A percentile compares a stretch with the other conserved stretches of the same genome.
Conservation (phyloP, 768 basidiomycete genomes). For the Paxillus rubicundulus region DNA sequence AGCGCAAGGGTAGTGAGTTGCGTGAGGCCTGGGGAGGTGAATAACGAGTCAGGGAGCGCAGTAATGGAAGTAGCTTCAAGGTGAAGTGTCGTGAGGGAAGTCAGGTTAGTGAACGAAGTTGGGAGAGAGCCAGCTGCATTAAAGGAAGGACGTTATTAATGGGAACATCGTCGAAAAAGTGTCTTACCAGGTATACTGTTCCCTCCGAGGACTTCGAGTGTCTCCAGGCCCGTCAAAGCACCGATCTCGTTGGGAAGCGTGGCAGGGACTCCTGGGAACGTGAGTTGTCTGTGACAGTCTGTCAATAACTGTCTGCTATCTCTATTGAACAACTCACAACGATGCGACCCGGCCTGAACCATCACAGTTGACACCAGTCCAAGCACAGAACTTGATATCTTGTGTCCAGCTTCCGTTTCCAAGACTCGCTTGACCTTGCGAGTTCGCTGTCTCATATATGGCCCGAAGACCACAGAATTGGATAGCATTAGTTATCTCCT, state of each 20-base stretch:
- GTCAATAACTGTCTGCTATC: background rate
- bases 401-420: conserved; percentile 45
- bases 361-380: conserved; percentile 47
- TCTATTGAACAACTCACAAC: conserved; percentile 33
- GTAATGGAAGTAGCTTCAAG: conserved; percentile 41
- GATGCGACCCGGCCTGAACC: conserved; percentile 38
- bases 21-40: conserved; percentile 32
- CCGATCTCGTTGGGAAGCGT: conserved; percentile 42
- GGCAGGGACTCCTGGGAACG: conserved; percentile 47
- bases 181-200: conserved; percentile 40
- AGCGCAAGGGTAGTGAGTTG: conserved; percentile 37
- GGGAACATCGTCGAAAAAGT: background rate
- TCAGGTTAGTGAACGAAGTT: conserved; percentile 35
- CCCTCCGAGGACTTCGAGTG: conserved; percentile 41
- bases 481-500: conserved; percentile 34
- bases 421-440: conserved; percentile 38
- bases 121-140: conserved; percentile 42
- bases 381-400: conserved; percentile 44
- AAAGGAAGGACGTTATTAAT: background rate
- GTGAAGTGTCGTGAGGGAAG: conserved; percentile 38
- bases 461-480: conserved; percentile 50
- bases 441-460: conserved; percentile 39
- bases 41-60: conserved; percentile 33
- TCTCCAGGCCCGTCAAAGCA: conserved; percentile 37
- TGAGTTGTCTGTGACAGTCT: conserved; percentile 31